phyloP scores from a whole-genome alignment of 2,329 filamentous ascomycete species.

The Arthrobotrys sinensis region DNA sequence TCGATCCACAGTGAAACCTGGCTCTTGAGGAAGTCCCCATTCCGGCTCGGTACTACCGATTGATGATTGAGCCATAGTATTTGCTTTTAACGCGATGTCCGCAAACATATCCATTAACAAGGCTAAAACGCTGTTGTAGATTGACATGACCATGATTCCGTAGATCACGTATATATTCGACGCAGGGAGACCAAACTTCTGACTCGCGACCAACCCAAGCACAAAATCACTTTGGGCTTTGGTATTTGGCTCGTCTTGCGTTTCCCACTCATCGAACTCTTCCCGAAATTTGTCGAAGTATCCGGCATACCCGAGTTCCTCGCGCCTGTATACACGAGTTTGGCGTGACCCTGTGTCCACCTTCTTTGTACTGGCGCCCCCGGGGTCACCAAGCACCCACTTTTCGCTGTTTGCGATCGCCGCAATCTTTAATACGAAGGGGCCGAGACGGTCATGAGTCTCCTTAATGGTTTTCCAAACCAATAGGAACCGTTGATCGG shows the following conservation, averaged over 20 bases:
- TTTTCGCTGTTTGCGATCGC: neutral
- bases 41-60: neutral
- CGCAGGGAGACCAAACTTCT: neutral
- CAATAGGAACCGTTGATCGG: slow-evolving; percentile 10
- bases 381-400: slow-evolving; percentile 6
- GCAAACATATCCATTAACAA: slow-evolving; percentile 58
- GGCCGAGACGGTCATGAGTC: slow-evolving; percentile 20
- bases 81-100: slow-evolving; percentile 31
- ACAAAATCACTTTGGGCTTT: neutral
- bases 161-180: slow-evolving; percentile 33
- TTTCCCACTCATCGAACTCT: slow-evolving; percentile 11
- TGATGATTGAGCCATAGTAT: slow-evolving; percentile 22
- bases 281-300: slow-evolving; percentile 39
- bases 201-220: neutral
- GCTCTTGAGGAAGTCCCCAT: slow-evolving; percentile 27
- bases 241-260: neutral
- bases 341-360: slow-evolving; percentile 19
- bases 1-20: neutral
- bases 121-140: slow-evolving; percentile 25
- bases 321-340: slow-evolving; percentile 21
- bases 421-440: slow-evolving; percentile 7
- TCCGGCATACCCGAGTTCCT: slow-evolving; percentile 8
- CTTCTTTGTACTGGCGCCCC: neutral
- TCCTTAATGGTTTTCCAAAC: slow-evolving; percentile 23
- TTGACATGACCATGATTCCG: slow-evolving; percentile 1